Conservation (phyloP, 1,139 yeast species). For the Nakaseomyces delphensis region DNA sequence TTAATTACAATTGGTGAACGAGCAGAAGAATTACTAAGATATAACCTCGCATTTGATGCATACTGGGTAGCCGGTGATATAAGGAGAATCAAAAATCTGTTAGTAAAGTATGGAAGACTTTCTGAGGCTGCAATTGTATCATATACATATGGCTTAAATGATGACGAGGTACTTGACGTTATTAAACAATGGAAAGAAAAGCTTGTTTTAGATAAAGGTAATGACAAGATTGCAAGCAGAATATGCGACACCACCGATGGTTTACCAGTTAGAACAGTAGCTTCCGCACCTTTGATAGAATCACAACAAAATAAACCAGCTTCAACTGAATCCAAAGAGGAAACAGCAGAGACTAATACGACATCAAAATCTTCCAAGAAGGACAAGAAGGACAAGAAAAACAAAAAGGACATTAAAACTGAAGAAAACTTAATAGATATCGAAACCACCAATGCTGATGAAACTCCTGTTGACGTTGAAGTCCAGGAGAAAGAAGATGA, state of each 20-base stretch:
- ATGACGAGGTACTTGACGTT: constrained; percentile 37
- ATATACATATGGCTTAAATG: constrained; percentile 57
- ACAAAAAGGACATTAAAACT: constrained; percentile 6
- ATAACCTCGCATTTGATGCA: constrained; percentile 86
- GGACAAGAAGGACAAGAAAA: constrained; percentile 10
- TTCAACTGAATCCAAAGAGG: constrained; percentile 6
- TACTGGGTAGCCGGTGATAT: constrained; percentile 80
- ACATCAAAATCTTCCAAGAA: too few species aligned
- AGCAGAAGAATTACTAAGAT: constrained; percentile 66
- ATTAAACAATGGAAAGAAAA: constrained; percentile 60
- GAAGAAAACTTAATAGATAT: constrained; percentile 20
- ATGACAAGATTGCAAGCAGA: constrained; percentile 53
- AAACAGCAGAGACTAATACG: too few species aligned
- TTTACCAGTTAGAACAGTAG: constrained; percentile 15
- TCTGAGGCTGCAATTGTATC: constrained; percentile 84
- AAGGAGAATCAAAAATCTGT: constrained; percentile 53
- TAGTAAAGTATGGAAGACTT: constrained; percentile 59
- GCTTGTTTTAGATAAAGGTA: constrained; percentile 42
- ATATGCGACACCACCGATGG: constrained; percentile 36
- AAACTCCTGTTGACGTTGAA: constrained; percentile 9
- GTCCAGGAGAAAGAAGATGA: not conserved
- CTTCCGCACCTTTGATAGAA: constrained; percentile 33
- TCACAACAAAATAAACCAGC: constrained; percentile 10
- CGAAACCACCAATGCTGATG: constrained; percentile 14
- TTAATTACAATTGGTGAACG: constrained; percentile 52